Evolutionary conservation across 176 grass and related monocot genomes (phyloP).

Genomic region (Themeda triandra): DNA sequence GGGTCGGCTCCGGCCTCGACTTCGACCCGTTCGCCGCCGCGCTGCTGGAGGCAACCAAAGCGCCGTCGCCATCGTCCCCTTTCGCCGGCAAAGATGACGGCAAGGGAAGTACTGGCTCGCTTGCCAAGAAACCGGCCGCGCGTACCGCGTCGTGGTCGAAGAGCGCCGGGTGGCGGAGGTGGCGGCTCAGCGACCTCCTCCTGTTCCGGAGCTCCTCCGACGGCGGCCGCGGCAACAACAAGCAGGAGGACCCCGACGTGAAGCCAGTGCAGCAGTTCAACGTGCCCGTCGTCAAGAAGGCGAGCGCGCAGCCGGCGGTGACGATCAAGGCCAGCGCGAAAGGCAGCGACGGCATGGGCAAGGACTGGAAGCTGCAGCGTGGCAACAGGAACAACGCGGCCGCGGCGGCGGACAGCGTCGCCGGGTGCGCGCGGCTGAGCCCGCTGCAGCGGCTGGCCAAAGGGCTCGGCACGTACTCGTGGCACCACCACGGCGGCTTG

Average conservation of each 20-base stretch:
- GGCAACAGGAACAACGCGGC: conserved; percentile 30
- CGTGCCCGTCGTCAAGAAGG: conserved; percentile 32
- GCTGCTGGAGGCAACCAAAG: conserved; percentile 62
- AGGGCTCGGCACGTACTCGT: conserved; percentile 47
- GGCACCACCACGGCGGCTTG: conserved; percentile 44
- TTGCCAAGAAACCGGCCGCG: background rate
- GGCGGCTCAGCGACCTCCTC: conserved; percentile 76
- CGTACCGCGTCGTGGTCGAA: conserved; percentile 31
- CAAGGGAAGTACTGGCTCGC: background rate
- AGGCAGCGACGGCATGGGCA: conserved; percentile 7
- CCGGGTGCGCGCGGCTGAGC: conserved; percentile 56
- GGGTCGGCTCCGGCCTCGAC: conserved; percentile 55
- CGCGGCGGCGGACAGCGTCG: conserved; percentile 37
- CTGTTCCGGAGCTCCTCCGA: conserved; percentile 85
- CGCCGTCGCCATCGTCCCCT: conserved; percentile 62
- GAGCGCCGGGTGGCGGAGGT: conserved; percentile 54
- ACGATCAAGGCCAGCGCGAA: background rate
- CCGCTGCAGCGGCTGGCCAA: conserved; percentile 62
- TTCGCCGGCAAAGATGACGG: conserved; percentile 28
- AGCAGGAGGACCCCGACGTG: conserved; percentile 33
- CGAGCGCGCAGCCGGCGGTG: background rate
- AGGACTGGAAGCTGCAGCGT: conserved; percentile 35
- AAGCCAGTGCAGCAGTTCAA: conserved; percentile 19
- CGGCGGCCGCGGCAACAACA: conserved; percentile 39
- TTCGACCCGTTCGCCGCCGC: conserved; percentile 87